Evolutionary conservation across 257 asterid genomes (phyloP), one percentile per base, ranked within the genome.

Genomic region (Coffea eugenioides): DNA sequence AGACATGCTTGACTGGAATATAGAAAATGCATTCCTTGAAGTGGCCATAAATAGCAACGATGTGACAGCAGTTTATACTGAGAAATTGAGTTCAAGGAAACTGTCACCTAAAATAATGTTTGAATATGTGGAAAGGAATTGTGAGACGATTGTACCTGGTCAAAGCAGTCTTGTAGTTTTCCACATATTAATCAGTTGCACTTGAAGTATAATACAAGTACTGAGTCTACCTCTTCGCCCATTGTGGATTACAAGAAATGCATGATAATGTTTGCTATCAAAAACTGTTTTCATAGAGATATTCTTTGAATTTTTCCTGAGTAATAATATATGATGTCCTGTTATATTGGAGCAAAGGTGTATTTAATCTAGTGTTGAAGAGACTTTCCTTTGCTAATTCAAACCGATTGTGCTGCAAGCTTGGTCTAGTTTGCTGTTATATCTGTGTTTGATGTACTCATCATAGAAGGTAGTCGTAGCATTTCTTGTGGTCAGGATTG

Each of bases 361-460:
- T 51, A 34, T 73, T 15, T 15, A 25, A 65, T 39, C 65, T 23
- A 20, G 51, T 65, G 3, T 11, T 39, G 34, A 80, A 73, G 36
- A 65, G 73, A 3, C 31, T 76, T 76, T 27, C 13, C 34, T 48
- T 25, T 72, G 34, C 8, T 75, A 25, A 56, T 77, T 61, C 61
- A 51, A 70, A 61, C n/a, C 14, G 4, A 41, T 39, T 20, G 72
- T 9, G 77, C 41, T 78, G 67, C 49, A 14, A 46, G 54, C 23
- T 75, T 69, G 69, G 57, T 36, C 36, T 59, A 59, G 27, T 59
- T 59, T 59, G 66, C 6, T 18, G 69, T 51, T 68, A 51, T 31
- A 12, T 27, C 77, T 41, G 14, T 71, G 76, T 66, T 45, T 71
- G 81, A 61, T 49, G n/a, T 74, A 15, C 11, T 65, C 15, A 66